Evolutionary conservation across 2,329 filamentous ascomycete genomes (phyloP).

Genomic region (Penicillium sp.): DNA sequence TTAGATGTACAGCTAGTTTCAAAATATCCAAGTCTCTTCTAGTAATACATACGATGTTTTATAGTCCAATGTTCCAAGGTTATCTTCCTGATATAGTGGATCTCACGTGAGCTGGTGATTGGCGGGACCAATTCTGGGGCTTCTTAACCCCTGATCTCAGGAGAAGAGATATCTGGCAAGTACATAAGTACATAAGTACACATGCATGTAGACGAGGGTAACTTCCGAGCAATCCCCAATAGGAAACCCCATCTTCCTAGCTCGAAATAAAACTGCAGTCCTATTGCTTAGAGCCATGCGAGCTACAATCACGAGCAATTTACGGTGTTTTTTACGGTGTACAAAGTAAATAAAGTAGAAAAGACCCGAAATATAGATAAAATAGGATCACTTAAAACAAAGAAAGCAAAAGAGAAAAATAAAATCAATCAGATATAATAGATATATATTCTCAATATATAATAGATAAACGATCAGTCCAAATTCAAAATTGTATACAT

Average conservation of each 20-base stretch:
- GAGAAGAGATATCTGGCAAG: conserved; percentile 12
- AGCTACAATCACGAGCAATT: background rate
- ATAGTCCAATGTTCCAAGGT: background rate
- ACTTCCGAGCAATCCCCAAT: background rate
- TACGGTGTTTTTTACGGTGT: background rate
- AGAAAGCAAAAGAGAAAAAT: background rate
- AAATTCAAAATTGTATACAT: background rate
- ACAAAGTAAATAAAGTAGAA: background rate
- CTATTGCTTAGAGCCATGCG: background rate
- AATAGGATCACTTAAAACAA: background rate
- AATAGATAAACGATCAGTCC: background rate
- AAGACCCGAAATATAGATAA: background rate
- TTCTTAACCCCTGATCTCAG: conserved; percentile 24
- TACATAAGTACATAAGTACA: background rate
- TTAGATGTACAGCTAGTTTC: conserved; percentile 27
- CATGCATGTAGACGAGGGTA: background rate
- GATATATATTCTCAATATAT: background rate
- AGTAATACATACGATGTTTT: conserved; percentile 1
- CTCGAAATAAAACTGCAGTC: conserved; percentile 1
- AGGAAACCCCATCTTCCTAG: background rate
- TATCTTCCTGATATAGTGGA: conserved; percentile 17
- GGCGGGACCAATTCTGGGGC: background rate
- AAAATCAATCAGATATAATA: background rate
- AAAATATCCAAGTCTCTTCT: conserved; percentile 6
- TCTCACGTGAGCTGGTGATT: conserved; percentile 20